A percentile compares a stretch with the other conserved stretches of the same genome.
These are phyloP conservation scores for Teunomyces cretensis DNA, from an alignment of 805 yeast species.

Conservation along the genomic window DNA sequence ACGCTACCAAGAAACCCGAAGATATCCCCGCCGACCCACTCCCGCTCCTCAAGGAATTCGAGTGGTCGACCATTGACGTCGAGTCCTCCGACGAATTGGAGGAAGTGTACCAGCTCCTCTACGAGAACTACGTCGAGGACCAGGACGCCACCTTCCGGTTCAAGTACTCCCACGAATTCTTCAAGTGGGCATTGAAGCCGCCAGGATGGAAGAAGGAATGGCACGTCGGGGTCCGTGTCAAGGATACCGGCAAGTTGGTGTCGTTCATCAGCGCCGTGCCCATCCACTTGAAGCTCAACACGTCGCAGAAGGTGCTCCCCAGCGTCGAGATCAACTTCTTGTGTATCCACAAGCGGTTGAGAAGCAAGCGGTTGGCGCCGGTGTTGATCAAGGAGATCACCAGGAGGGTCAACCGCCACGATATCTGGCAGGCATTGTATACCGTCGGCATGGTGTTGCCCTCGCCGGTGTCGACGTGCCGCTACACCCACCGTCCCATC, in stretches of 20 bases:
- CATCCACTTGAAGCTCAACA: constrained; percentile 59
- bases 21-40: constrained; percentile 73
- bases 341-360: constrained; percentile 89
- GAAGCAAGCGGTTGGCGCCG: constrained; percentile 94
- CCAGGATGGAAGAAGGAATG: constrained; percentile 92
- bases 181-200: constrained; percentile 90
- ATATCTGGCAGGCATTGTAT: constrained; percentile 94
- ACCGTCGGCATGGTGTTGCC: constrained; percentile 93
- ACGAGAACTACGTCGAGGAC: constrained; percentile 94
- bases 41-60: constrained; percentile 74
- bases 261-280: constrained; percentile 95
- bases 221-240: constrained; percentile 92
- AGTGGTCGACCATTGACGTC: constrained; percentile 81
- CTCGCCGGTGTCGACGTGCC: constrained; percentile 83
- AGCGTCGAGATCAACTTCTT: constrained; percentile 91
- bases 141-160: constrained; percentile 89
- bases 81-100: constrained; percentile 54
- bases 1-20: constrained; percentile 59
- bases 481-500: constrained; percentile 91
- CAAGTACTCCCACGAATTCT: constrained; percentile 78
- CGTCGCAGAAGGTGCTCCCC: constrained; percentile 43
- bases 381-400: constrained; percentile 92
- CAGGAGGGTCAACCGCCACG: constrained; percentile 77
- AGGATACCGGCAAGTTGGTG: constrained; percentile 70
- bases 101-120: constrained; percentile 76